Percentiles rank a stretch among this genome's conserved stretches.
phyloP scores from a whole-genome alignment of 768 basidiomycete species.

The Boletus rex-veris region DNA sequence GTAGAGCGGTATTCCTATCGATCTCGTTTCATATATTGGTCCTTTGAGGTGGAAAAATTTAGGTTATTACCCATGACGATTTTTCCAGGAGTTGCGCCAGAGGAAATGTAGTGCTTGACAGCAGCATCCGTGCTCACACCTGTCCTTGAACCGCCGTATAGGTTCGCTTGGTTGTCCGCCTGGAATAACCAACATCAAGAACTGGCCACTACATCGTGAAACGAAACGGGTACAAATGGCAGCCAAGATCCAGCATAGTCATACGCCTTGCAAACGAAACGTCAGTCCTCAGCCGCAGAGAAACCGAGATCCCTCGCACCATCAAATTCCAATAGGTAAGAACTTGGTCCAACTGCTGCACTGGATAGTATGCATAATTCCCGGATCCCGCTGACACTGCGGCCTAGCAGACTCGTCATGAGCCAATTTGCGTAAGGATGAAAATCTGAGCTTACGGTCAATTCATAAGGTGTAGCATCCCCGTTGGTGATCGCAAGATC shows the following conservation, averaged over 20 bases:
- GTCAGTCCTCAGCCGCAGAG: not conserved
- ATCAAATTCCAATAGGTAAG: constrained; percentile 81
- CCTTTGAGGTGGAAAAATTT: not conserved
- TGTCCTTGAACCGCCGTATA: constrained; percentile 63
- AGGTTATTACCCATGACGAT: constrained; percentile 54
- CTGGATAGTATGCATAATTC: constrained; percentile 55
- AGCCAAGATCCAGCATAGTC: constrained; percentile 81
- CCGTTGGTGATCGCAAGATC: constrained; percentile 56
- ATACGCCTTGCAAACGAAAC: constrained; percentile 46
- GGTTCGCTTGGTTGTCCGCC: constrained; percentile 59
- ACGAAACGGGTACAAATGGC: constrained; percentile 43
- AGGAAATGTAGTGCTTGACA: constrained; percentile 53
- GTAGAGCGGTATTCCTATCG: constrained; percentile 70
- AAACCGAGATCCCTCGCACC: constrained; percentile 36
- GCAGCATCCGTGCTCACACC: constrained; percentile 67
- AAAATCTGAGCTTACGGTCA: constrained; percentile 38
- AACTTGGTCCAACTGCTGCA: constrained; percentile 62
- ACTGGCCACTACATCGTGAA: not conserved
- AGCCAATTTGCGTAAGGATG: not conserved
- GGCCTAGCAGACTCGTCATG: constrained; percentile 30
- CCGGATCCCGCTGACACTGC: constrained; percentile 62
- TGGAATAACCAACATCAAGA: constrained; percentile 9
- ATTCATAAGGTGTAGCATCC: constrained; percentile 54
- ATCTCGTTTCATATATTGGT: not conserved
- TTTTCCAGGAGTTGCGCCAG: constrained; percentile 63